phyloP scores from a whole-genome alignment of 2,329 filamentous ascomycete species.

The Phoma sp. region DNA sequence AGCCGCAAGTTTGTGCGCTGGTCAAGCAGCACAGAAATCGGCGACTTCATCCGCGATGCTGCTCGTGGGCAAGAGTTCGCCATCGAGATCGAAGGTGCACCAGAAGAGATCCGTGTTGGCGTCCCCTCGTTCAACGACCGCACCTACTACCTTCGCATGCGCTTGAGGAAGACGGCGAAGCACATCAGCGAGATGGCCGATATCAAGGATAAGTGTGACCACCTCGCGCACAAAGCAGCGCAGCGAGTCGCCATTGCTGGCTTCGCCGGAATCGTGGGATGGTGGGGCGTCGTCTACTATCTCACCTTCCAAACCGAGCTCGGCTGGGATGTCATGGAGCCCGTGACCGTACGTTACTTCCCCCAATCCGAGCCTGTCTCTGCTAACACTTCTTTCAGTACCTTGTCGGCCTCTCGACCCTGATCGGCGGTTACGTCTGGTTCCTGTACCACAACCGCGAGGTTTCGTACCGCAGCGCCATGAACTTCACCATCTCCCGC shows the following conservation, averaged over 20 bases:
- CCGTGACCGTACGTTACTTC: slow-evolving; percentile 66
- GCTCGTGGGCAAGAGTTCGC: slow-evolving; percentile 84
- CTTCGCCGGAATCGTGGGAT: slow-evolving; percentile 72
- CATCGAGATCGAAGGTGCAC: slow-evolving; percentile 76
- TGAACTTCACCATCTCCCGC: slow-evolving; percentile 83
- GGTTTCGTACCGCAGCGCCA: slow-evolving; percentile 82
- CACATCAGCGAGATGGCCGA: slow-evolving; percentile 72
- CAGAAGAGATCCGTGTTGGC: slow-evolving; percentile 72
- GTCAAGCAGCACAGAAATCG: slow-evolving; percentile 87
- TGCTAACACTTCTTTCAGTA: slow-evolving; percentile 54
- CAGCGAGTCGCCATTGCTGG: slow-evolving; percentile 81
- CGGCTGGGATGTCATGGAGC: slow-evolving; percentile 92
- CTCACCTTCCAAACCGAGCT: slow-evolving; percentile 72
- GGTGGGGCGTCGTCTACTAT: slow-evolving; percentile 82
- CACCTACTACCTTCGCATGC: slow-evolving; percentile 84
- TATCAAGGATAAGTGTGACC: slow-evolving; percentile 82
- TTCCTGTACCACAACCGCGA: slow-evolving; percentile 92
- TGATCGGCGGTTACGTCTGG: slow-evolving; percentile 92
- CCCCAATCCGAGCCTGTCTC: not conserved
- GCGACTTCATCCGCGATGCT: slow-evolving; percentile 91
- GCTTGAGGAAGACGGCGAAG: slow-evolving; percentile 72
- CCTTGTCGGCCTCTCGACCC: slow-evolving; percentile 80
- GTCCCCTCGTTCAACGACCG: slow-evolving; percentile 89
- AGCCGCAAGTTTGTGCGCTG: slow-evolving; percentile 78
- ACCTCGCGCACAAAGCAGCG: slow-evolving; percentile 75